Percentiles rank a stretch among this genome's conserved stretches.
Conservation (phyloP, 306 rosid genomes). For the Carpinus fangiana region DNA sequence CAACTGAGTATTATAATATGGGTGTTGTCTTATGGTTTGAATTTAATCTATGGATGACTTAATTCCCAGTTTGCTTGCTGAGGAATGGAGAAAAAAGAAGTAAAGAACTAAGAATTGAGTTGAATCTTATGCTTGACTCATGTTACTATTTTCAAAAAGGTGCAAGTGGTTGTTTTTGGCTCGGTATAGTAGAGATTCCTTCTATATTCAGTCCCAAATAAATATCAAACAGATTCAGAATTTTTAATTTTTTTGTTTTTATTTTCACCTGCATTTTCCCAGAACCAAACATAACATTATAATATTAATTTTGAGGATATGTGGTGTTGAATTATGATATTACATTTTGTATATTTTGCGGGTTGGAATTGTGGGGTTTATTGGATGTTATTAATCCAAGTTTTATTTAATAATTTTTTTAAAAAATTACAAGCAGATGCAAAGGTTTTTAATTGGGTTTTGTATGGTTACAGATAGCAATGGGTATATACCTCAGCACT, state of each 20-base stretch:
- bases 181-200: not conserved
- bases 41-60: not conserved
- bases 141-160: not conserved
- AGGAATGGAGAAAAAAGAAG: not conserved
- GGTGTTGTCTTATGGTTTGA: not conserved
- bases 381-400: not conserved
- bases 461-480: slow-evolving; percentile 41
- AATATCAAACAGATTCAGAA: not conserved
- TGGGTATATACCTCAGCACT: slow-evolving; percentile 93
- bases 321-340: not conserved
- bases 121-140: not conserved
- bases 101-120: not conserved
- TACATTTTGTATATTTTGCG: not conserved
- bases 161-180: not conserved
- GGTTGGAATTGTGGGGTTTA: not conserved
- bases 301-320: not conserved
- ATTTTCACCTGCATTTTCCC: not conserved
- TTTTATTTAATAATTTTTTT: not conserved
- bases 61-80: not conserved
- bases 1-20: not conserved
- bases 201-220: not conserved
- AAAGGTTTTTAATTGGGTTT: slow-evolving; percentile 8
- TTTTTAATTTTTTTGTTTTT: not conserved
- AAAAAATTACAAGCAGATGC: not conserved
- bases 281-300: not conserved